Percentiles rank a stretch among this genome's conserved stretches.
Conservation (phyloP, 495 filamentous ascomycete species). For the Patellaria atrata region DNA sequence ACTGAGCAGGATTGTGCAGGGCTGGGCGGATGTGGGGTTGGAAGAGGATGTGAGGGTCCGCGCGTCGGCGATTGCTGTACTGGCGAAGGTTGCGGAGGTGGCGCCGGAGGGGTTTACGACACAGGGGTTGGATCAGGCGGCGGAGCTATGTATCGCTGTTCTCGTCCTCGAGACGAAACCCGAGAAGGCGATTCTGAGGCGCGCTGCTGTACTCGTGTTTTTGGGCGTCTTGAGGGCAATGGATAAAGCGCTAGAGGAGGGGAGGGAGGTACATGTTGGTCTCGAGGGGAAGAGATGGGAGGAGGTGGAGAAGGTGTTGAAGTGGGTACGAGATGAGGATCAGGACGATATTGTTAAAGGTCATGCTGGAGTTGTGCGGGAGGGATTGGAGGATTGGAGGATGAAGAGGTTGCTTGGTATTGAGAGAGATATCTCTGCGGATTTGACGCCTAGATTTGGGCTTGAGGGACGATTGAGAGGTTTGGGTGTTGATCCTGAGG, state of each 20-base stretch:
- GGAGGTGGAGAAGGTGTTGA: conserved; percentile 46
- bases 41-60: conserved; percentile 67
- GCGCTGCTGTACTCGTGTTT: conserved; percentile 56
- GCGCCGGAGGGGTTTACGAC: conserved; percentile 42
- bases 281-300: conserved; percentile 47
- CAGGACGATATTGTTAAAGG: conserved; percentile 57
- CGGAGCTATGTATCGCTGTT: conserved; percentile 54
- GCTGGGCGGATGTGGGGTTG: conserved; percentile 56
- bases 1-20: conserved; percentile 49
- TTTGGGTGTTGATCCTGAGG: conserved; percentile 11
- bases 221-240: conserved; percentile 52
- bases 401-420: conserved; percentile 39
- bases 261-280: conserved; percentile 41
- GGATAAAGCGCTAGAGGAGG: conserved; percentile 40
- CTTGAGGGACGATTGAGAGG: conserved; percentile 26
- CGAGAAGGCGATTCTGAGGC: conserved; percentile 57
- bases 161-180: conserved; percentile 47
- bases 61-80: conserved; percentile 61
- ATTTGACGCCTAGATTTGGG: conserved; percentile 22
- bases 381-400: conserved; percentile 58
- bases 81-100: conserved; percentile 53
- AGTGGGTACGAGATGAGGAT: conserved; percentile 53
- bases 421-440: conserved; percentile 21
- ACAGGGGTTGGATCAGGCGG: conserved; percentile 36
- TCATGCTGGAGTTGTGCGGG: conserved; percentile 54